Percentiles rank a stretch among this genome's conserved stretches.
Conservation (phyloP, 306 rosid species). For the Lotus japonicus region DNA sequence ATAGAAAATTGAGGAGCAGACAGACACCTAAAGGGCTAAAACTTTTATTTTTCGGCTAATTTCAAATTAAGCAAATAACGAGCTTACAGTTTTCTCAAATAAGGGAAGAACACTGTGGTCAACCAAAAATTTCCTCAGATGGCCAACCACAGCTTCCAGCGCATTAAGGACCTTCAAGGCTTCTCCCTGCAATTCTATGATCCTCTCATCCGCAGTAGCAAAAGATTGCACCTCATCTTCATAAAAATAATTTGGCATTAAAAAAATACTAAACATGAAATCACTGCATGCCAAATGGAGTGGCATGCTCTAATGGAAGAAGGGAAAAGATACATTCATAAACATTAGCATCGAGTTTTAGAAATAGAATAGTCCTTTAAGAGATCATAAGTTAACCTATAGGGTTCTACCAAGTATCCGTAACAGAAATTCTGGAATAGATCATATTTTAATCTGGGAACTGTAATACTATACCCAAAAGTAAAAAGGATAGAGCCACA, state of each 20-base stretch:
- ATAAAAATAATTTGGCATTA: conserved; percentile 27
- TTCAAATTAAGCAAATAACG: background rate
- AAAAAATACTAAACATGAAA: conserved; percentile 1
- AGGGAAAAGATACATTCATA: background rate
- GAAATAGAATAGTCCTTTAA: background rate
- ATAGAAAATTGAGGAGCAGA: background rate
- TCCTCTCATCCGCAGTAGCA: conserved; percentile 70
- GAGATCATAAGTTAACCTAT: background rate
- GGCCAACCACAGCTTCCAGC: conserved; percentile 74
- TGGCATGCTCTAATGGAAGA: background rate
- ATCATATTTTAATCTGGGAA: background rate
- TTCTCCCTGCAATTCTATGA: conserved; percentile 91
- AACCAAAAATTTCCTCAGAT: conserved; percentile 86
- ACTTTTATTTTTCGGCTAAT: background rate
- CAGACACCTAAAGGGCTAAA: background rate
- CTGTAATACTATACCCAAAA: background rate
- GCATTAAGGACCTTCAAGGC: conserved; percentile 75
- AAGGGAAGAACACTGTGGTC: conserved; percentile 85
- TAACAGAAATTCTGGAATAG: background rate
- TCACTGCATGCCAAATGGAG: background rate
- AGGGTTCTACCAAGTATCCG: background rate
- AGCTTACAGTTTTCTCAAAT: conserved; percentile 80
- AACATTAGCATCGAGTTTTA: background rate
- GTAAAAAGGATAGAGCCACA: background rate
- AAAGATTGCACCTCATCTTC: conserved; percentile 66